Evolutionary conservation across 257 asterid species (phyloP), one percentile per base, ranked within the genome.

Genomic region (Lavandula angustifolia): DNA sequence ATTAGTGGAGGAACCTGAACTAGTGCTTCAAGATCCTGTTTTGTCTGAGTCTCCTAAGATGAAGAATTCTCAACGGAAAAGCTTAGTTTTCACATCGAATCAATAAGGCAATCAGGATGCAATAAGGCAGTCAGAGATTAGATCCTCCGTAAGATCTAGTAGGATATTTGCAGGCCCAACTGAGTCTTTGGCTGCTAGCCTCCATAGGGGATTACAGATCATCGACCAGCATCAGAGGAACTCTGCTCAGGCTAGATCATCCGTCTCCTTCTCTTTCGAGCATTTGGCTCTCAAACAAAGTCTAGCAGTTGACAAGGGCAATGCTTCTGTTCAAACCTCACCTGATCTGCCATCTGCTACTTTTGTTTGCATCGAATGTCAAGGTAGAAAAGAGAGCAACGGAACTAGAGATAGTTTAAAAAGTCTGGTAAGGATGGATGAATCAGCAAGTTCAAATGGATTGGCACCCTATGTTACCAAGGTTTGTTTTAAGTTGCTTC

Each of bases 31-130:
- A 67, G 99, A 67, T 49, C 99, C 94, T 7, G 69, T 77, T 49
- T 71, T 90, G 67, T 87, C 98, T 3, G 99, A 94, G 72, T 86
- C 98, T 18, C 99, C 98, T 29, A 90, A 90, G 73, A 80, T 94
- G 7, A 81, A 80, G 60, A 86, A 59, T 47, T 53, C 74, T 29
- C 83, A 66, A 13, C 76, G 96, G 84, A 89, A 78, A 73, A 85
- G 96, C 78, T 41, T 81, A 46, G 58, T 77, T 49, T 74, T 86
- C 58, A 48, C 80, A 27, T 61, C 79, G 59, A 76, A 75, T 62
- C 27, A 22, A n/a, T n/a, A n/a, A n/a, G n/a, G n/a, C n/a, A n/a
- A 70, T 73, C 18, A 77, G 46, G 81, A 73, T 31, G 66, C 60
- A 58, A 60, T 72, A 7, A 14, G 69, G 54, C 76, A 67, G 54